A percentile compares a stretch with the other conserved stretches of the same genome.
phyloP scores from a whole-genome alignment of 306 rosid species.

The Pterocarpus santalinus region DNA sequence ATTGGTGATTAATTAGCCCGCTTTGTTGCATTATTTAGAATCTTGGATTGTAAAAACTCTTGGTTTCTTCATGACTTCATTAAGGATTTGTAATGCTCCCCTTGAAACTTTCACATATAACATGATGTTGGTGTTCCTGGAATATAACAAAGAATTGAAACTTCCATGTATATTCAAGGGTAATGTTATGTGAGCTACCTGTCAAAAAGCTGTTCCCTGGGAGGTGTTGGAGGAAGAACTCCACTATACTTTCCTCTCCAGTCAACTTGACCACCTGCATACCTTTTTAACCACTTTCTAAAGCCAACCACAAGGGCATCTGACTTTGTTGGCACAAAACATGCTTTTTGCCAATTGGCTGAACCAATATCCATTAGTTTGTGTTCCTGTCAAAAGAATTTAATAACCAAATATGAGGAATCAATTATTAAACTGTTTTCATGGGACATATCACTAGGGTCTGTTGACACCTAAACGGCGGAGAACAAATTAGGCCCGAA shows the following conservation, averaged over 20 bases:
- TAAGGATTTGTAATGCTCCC: background rate
- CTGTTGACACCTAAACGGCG: background rate
- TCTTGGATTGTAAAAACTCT: background rate
- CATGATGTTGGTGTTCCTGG: background rate
- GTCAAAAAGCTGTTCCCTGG: slow-evolving; percentile 84
- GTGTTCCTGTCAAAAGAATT: slow-evolving; percentile 64
- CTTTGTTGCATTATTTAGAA: background rate
- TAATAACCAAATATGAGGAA: slow-evolving; percentile 37
- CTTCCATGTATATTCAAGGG: slow-evolving; percentile 9
- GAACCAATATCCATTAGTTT: slow-evolving; percentile 67
- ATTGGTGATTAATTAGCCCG: background rate
- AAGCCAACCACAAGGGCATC: slow-evolving; percentile 84
- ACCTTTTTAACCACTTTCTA: slow-evolving; percentile 88
- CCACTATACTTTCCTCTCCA: slow-evolving; percentile 86
- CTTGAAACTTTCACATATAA: background rate
- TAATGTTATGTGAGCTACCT: slow-evolving; percentile 60
- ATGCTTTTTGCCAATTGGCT: slow-evolving; percentile 81
- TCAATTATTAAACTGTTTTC: slow-evolving; percentile 1
- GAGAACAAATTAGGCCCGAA: slow-evolving; percentile 4
- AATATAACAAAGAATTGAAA: slow-evolving; percentile 22
- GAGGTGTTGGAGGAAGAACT: slow-evolving; percentile 83
- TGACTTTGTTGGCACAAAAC: slow-evolving; percentile 89
- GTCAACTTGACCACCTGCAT: slow-evolving; percentile 82
- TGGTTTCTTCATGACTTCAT: slow-evolving; percentile 13
- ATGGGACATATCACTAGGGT: background rate